Evolutionary conservation across 345 rosid genomes (phyloP).

Genomic region (Pistacia integerrima): DNA sequence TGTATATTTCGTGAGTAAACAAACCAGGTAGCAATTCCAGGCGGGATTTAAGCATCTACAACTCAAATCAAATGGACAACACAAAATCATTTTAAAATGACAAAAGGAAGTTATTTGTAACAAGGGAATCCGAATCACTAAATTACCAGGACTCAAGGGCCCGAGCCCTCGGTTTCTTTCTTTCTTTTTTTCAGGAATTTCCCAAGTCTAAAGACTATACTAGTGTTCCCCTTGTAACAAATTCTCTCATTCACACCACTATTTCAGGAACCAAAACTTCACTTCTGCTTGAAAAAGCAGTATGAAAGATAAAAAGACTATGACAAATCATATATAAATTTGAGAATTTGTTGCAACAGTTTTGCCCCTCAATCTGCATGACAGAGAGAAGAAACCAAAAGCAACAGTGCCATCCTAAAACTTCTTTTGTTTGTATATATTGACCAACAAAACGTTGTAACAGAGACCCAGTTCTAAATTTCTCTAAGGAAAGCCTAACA

Average conservation of each 20-base stretch:
- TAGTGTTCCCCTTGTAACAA: too few species aligned
- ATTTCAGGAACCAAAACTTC: too few species aligned
- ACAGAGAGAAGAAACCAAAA: background rate
- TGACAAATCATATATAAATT: background rate
- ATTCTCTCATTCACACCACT: too few species aligned
- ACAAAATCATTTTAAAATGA: background rate
- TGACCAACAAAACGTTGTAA: background rate
- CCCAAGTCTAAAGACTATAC: too few species aligned
- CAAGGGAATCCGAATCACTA: too few species aligned
- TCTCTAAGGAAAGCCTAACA: background rate
- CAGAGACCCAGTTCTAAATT: background rate
- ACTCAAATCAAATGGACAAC: background rate
- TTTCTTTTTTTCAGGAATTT: too few species aligned
- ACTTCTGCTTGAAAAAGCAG: too few species aligned
- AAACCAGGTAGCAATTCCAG: slow-evolving; percentile 6
- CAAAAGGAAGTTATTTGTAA: too few species aligned
- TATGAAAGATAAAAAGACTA: too few species aligned
- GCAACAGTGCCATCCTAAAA: slow-evolving; percentile 16
- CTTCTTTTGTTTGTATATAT: slow-evolving; percentile 1
- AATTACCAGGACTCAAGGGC: too few species aligned
- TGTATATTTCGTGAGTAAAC: slow-evolving; percentile 32
- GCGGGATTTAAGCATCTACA: background rate
- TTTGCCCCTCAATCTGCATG: slow-evolving; percentile 7
- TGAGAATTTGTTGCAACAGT: background rate
- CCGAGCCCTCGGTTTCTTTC: too few species aligned